These are phyloP conservation scores for Chlorella vulgaris DNA, from an alignment of 139 green algal genomes.

Conservation along the genomic window DNA sequence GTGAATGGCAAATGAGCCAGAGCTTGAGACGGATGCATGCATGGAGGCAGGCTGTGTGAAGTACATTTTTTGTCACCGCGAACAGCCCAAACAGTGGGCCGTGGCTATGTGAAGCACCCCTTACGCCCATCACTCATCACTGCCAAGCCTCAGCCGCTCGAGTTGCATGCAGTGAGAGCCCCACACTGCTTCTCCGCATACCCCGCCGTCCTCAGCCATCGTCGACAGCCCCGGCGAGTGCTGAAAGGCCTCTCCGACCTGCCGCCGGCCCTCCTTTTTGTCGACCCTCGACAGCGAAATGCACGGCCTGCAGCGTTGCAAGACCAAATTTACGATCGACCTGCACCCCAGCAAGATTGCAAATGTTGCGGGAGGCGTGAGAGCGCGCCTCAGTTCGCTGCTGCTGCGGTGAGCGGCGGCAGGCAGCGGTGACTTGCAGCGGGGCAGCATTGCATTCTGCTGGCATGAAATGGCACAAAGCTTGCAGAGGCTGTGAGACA, in stretches of 20 bases:
- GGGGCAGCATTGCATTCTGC: not conserved
- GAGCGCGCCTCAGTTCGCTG: conserved; percentile 49
- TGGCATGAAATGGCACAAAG: too few species aligned
- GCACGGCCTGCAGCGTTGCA: conserved; percentile 19
- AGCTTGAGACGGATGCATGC: not conserved
- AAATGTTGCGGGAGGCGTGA: conserved; percentile 40
- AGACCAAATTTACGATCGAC: conserved; percentile 41
- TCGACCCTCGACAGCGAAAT: not conserved
- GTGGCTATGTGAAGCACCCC: too few species aligned
- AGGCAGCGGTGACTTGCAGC: not conserved
- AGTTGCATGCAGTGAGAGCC: too few species aligned
- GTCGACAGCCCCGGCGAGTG: too few species aligned
- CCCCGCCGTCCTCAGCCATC: too few species aligned
- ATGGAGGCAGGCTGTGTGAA: not conserved
- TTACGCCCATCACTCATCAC: too few species aligned
- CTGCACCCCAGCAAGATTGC: conserved; percentile 55
- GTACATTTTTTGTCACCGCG: not conserved
- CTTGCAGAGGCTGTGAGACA: too few species aligned
- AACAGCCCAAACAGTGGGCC: too few species aligned
- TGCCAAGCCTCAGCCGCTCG: too few species aligned
- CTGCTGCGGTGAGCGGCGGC: conserved; percentile 48
- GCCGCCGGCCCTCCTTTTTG: not conserved
- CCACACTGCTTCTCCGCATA: too few species aligned
- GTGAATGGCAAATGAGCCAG: too few species aligned
- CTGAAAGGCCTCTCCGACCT: too few species aligned